phyloP scores from a whole-genome alignment of 2,329 filamentous ascomycete genomes.

The Pseudofabraea citricarpa region DNA sequence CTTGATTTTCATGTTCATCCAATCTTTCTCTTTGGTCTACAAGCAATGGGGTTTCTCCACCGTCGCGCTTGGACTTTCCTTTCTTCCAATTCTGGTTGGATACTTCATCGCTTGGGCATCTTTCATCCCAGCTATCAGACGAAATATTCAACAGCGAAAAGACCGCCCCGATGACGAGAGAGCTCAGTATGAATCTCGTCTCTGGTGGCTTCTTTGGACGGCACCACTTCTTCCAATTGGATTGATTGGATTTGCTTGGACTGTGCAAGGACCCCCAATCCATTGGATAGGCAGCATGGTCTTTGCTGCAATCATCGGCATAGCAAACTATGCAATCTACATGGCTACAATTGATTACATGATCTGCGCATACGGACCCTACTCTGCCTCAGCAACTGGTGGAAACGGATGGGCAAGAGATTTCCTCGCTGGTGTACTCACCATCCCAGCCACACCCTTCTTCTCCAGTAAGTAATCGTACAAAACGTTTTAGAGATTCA shows the following conservation, averaged over 20 bases:
- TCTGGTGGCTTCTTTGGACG: conserved; percentile 60
- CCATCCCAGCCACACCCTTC: conserved; percentile 62
- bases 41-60: conserved; percentile 59
- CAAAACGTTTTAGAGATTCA: background rate
- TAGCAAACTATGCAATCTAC: conserved; percentile 69
- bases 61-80: conserved; percentile 52
- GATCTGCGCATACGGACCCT: conserved; percentile 68
- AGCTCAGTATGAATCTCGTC: conserved; percentile 65
- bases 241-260: conserved; percentile 67
- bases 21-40: conserved; percentile 66
- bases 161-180: conserved; percentile 48
- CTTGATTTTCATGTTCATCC: conserved; percentile 74
- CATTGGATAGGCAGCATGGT: conserved; percentile 67
- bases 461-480: conserved; percentile 37
- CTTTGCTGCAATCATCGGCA: conserved; percentile 61
- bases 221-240: conserved; percentile 60
- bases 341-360: conserved; percentile 78
- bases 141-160: conserved; percentile 45
- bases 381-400: conserved; percentile 69
- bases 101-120: conserved; percentile 58
- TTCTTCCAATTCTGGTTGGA: conserved; percentile 62
- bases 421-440: conserved; percentile 67
- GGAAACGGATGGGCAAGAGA: conserved; percentile 73
- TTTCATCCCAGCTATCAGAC: conserved; percentile 53
- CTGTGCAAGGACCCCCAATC: conserved; percentile 55